These are phyloP conservation scores for Sutorius eximius DNA, from an alignment of 1,284 basidiomycete genomes.

Conservation along the genomic window DNA sequence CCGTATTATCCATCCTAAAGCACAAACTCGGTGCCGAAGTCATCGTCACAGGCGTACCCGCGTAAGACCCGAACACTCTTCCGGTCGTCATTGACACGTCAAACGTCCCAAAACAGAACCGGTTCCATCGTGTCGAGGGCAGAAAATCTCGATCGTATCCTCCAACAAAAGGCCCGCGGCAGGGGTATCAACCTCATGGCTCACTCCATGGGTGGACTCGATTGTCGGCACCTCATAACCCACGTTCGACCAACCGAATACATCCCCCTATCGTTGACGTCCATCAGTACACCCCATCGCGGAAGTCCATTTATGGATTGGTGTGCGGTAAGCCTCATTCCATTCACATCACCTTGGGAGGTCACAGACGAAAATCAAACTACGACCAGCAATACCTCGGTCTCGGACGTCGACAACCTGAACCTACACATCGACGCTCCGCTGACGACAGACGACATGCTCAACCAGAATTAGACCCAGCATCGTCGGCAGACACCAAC, in stretches of 20 bases:
- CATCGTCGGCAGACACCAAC: constrained; percentile 16
- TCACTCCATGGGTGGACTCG: constrained; percentile 97
- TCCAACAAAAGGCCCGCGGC: constrained; percentile 67
- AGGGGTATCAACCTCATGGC: constrained; percentile 90
- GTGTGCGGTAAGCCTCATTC: constrained; percentile 69
- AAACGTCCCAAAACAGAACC: constrained; percentile 55
- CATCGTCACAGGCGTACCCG: constrained; percentile 92
- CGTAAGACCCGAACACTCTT: constrained; percentile 51
- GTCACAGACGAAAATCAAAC: constrained; percentile 15
- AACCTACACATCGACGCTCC: constrained; percentile 29
- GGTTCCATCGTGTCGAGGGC: constrained; percentile 90
- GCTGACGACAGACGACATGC: constrained; percentile 6
- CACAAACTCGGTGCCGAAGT: constrained; percentile 89
- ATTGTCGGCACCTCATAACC: constrained; percentile 88
- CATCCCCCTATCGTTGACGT: constrained; percentile 84
- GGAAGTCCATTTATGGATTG: constrained; percentile 99
- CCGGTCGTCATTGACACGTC: background rate
- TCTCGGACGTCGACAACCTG: constrained; percentile 60
- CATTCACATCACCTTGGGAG: constrained; percentile 2
- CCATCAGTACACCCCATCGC: constrained; percentile 91
- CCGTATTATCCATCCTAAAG: constrained; percentile 81
- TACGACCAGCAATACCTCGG: constrained; percentile 75
- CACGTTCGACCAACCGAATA: constrained; percentile 85
- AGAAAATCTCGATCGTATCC: constrained; percentile 72
- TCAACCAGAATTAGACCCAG: constrained; percentile 15